These are phyloP conservation scores for Chimonanthus salicifolius DNA, from an alignment of 164 flowering plant species.

Conservation along the genomic window DNA sequence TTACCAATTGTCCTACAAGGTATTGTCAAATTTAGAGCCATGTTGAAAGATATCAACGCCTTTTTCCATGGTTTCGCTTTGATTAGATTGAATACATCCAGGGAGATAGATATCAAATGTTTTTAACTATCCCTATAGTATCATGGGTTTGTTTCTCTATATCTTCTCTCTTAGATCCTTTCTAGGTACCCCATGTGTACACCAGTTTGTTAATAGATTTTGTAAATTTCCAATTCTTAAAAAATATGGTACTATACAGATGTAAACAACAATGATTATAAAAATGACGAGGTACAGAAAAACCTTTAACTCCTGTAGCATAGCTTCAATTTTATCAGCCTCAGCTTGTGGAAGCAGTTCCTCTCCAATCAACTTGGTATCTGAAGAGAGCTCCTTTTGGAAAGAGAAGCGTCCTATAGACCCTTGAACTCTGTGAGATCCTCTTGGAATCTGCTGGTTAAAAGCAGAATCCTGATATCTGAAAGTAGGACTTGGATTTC, in stretches of 20 bases:
- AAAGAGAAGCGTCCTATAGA: slow-evolving; percentile 32
- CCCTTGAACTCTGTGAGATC: slow-evolving; percentile 47
- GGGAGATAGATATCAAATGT: background rate
- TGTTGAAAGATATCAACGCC: no score
- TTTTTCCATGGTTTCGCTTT: no score
- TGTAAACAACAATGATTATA: background rate
- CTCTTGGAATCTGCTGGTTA: slow-evolving; percentile 43
- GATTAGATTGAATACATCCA: no score
- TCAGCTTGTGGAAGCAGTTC: slow-evolving; percentile 85
- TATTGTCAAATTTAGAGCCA: no score
- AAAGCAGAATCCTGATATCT: slow-evolving; percentile 35
- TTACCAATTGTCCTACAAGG: no score
- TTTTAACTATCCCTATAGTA: no score
- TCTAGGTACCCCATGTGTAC: no score
- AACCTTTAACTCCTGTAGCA: slow-evolving; percentile 89
- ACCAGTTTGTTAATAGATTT: no score
- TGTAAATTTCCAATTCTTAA: no score
- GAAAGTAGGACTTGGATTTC: slow-evolving; percentile 82
- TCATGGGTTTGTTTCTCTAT: no score
- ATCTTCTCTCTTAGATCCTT: no score
- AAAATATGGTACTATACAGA: background rate
- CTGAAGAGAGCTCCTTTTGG: slow-evolving; percentile 40
- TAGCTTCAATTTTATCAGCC: slow-evolving; percentile 82
- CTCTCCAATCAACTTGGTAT: slow-evolving; percentile 43
- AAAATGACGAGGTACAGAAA: background rate